Conservation (phyloP, 768 basidiomycete species). For the Podaxis sp. region DNA sequence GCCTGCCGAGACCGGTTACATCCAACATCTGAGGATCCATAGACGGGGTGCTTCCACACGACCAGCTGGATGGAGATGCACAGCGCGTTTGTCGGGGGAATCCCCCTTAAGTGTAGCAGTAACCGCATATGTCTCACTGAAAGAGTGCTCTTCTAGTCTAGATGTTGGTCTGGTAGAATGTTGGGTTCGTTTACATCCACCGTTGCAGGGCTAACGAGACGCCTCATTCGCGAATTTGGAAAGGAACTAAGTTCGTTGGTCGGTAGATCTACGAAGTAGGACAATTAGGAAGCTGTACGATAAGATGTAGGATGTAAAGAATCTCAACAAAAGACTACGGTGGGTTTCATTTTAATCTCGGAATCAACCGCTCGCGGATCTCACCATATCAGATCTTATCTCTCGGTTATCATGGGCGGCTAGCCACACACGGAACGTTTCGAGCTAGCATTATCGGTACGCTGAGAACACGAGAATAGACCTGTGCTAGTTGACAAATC, state of each 20-base stretch:
- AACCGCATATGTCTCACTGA: constrained; percentile 1
- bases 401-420: background rate
- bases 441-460: background rate
- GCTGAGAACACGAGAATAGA: background rate
- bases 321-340: background rate
- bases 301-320: background rate
- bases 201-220: background rate
- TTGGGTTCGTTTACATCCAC: background rate
- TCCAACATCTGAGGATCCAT: too few species aligned
- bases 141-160: background rate
- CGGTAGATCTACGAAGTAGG: background rate
- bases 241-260: background rate
- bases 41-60: background rate
- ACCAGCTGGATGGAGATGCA: background rate
- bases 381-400: background rate
- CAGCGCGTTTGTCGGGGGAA: background rate
- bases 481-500: background rate
- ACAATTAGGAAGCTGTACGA: background rate
- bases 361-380: background rate
- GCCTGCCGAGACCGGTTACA: too few species aligned
- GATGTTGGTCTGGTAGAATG: background rate
- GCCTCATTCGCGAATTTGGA: background rate
- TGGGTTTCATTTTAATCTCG: background rate
- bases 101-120: background rate
- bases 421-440: background rate